Evolutionary conservation across 768 basidiomycete genomes (phyloP).

Genomic region (Mycena metata): DNA sequence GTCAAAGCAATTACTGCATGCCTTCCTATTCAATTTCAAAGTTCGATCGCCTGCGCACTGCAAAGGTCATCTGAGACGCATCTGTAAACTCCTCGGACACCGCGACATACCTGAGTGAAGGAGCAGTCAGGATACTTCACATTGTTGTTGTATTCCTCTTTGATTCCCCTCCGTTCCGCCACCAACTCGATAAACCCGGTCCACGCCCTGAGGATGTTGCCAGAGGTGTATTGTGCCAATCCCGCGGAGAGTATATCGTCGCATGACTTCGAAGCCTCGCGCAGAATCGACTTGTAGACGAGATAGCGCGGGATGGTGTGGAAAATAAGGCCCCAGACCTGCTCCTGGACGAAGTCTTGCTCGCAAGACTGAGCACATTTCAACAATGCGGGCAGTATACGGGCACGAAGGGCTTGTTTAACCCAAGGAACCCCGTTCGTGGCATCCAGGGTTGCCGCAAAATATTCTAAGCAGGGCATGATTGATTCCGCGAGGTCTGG

Average conservation of each 20-base stretch:
- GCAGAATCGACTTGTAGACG: neutral
- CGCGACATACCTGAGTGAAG: neutral
- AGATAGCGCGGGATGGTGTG: neutral
- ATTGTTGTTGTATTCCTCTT: neutral
- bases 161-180: neutral
- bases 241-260: neutral
- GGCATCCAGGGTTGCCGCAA: neutral
- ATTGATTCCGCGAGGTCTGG: neutral
- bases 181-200: neutral
- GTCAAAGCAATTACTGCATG: neutral
- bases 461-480: neutral
- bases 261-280: neutral
- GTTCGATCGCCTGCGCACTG: neutral
- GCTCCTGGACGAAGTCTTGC: neutral
- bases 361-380: neutral
- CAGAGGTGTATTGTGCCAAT: neutral
- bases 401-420: neutral
- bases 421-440: constrained; percentile 9
- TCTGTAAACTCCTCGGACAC: neutral
- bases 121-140: neutral
- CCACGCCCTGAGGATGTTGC: neutral
- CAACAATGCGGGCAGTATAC: neutral
- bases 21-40: neutral
- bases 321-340: neutral
- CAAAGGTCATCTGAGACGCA: neutral